Percentiles rank a stretch among this genome's conserved stretches.
Evolutionary conservation across 768 basidiomycete species (phyloP).

Genomic region (Cyathus striatus): DNA sequence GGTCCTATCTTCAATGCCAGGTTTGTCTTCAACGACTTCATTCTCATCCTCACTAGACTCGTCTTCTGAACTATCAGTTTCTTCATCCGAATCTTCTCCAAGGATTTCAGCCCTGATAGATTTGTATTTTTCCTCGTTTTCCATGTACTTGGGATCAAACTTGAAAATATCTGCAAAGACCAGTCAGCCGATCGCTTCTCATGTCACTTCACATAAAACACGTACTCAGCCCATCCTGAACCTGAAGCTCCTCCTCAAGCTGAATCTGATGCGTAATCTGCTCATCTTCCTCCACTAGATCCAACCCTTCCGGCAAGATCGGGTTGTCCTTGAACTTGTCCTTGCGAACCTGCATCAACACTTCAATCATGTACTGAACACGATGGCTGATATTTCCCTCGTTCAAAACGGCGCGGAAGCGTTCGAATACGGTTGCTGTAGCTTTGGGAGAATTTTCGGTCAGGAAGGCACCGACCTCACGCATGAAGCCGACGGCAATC

Average conservation of each 20-base stretch:
- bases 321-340: conserved; percentile 99
- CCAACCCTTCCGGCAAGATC: conserved; percentile 87
- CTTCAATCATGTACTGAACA: conserved; percentile 99
- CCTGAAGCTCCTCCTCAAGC: conserved; percentile 88
- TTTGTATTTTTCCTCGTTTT: conserved; percentile 93
- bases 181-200: too few species aligned
- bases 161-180: conserved; percentile 82
- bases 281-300: conserved; percentile 96
- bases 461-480: conserved; percentile 95
- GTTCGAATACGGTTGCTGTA: conserved; percentile 91
- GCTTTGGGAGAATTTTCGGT: conserved; percentile 92
- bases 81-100: conserved; percentile 79
- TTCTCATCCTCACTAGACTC: conserved; percentile 58
- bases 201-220: conserved; percentile 16
- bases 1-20: conserved; percentile 91
- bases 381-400: conserved; percentile 94
- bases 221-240: conserved; percentile 93
- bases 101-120: conserved; percentile 91
- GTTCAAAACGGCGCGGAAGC: conserved; percentile 94
- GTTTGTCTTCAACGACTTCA: conserved; percentile 71
- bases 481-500: conserved; percentile 95
- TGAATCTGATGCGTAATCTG: conserved; percentile 94
- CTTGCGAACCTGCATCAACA: conserved; percentile 97
- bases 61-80: conserved; percentile 61
- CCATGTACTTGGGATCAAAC: conserved; percentile 77